Evolutionary conservation across 2,329 filamentous ascomycete species (phyloP), one percentile per base, ranked within the genome.

Genomic region (Pseudogymnoascus sp.): DNA sequence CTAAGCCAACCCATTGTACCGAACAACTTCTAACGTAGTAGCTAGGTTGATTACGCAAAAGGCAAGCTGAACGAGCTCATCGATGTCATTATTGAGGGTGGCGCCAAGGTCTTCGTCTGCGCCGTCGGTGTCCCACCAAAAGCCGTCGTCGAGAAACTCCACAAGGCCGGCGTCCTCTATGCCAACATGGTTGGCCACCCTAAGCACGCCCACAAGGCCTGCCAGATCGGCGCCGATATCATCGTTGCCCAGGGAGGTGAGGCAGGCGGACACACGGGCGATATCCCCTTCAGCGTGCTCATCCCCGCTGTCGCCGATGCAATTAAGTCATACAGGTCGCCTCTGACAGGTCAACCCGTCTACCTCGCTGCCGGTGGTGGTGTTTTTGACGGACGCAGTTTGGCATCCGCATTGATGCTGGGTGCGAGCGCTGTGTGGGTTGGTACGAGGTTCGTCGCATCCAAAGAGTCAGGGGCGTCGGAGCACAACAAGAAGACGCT

Each of bases 151-250:
- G 91, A 97, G 67, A 88, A 85, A 73, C 86, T 99, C 50, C 94
- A 99, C 83, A 84, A 85, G 72, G 79, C 85, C 71, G 92, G 92
- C 68, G 84, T 99, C 68, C 82, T 96, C 68, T 96, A 95, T 83
- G 97, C 97, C 93, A 99, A 99, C 87, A 99, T 99, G 94, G 92
- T 99, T 74, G 94, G 94, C 67, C 94, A 97, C 82, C 93, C 94
- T 72, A 99, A 99, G 86, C 94, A 99, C 79, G 93, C 96, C 65
- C 83, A 91, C 77, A 99, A 97, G 83, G 94, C 91, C 76, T 82
- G 97, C 65, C 90, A 93, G 58, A 83, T 92, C 62, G 94, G 92
- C 67, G 90, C 87, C 69, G 94, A 99, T 76, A 89, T 99, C 70
- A 97, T 99, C 79, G 97, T 93, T 79, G 94, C 94, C 60, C 94